Evolutionary conservation across 179 eudicot genomes (phyloP).

Genomic region (Silene noctiflora): DNA sequence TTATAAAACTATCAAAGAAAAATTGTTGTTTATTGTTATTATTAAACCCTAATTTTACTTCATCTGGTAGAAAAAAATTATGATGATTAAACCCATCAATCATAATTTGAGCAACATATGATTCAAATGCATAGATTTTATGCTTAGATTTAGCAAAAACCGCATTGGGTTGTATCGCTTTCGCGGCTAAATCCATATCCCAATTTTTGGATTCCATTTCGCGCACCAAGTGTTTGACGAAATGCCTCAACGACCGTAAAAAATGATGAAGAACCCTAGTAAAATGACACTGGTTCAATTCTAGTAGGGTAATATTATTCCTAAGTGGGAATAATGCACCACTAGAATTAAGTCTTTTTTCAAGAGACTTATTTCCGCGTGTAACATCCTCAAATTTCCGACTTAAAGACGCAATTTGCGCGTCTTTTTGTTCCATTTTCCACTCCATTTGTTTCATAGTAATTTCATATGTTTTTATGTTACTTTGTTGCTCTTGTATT

Average conservation of each 20-base stretch:
- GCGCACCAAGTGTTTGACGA: constrained; percentile 59
- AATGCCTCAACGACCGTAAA: constrained; percentile 52
- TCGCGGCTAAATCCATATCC: constrained; percentile 69
- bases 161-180: constrained; percentile 43
- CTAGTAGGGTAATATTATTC: constrained; percentile 34
- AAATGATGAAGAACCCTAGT: constrained; percentile 46
- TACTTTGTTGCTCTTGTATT: constrained; percentile 85
- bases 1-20: constrained; percentile 44
- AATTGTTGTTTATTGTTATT: background rate
- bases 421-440: constrained; percentile 44
- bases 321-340: constrained; percentile 44
- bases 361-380: constrained; percentile 38
- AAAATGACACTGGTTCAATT: constrained; percentile 47
- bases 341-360: constrained; percentile 56
- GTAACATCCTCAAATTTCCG: constrained; percentile 28
- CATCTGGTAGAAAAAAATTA: constrained; percentile 36
- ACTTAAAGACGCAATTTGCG: constrained; percentile 24
- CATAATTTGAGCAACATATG: constrained; percentile 59
- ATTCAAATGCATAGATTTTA: constrained; percentile 58
- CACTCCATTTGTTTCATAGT: constrained; percentile 68
- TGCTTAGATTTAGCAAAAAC: constrained; percentile 41
- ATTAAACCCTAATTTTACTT: constrained; percentile 21
- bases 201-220: constrained; percentile 68
- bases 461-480: constrained; percentile 81
- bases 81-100: constrained; percentile 61